Base-by-base conservation (phyloP, 2,329 filamentous ascomycete species). In the Penicillium janthinellum region DNA sequence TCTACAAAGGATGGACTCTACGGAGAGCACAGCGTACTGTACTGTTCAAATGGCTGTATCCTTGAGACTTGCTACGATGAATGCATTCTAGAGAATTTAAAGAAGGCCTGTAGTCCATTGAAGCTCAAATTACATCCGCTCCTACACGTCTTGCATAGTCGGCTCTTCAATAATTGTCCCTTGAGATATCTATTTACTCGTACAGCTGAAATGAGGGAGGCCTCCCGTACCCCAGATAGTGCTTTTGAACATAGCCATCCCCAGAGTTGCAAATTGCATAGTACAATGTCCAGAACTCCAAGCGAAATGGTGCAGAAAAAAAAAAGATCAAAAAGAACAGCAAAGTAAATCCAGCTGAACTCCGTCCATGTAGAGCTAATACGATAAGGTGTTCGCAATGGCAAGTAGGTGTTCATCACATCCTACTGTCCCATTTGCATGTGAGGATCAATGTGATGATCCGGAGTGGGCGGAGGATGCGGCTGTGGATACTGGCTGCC, bases 401-500 rank as follows among this genome's bases (percentile, higher is more conserved):
- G 31, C 4, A 20, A n/a, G 28, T 31, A 45, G 38, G 35, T 34
- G 38, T 42, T 14, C 10, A 38, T 54, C 41, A 15, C n/a, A 22
- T 41, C 59, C 20, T 66, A 75, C 62, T 74, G 71, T 31, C 67
- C 69, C 54, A 73, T 44, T 54, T 77, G 75, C 68, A 78, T 73
- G 10, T 71, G 72, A 14, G 71, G 73, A 61, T 76, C 73, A 45
- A 77, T 64, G 11, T 72, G 68, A 47, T 72, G 68, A 48, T 73
- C 72, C 28, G 70, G 58, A 7, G 61, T 57, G 2, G 56, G 59
- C 5, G 58, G 55, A 39, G 69, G 37, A 58, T 74, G 73, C 34
- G 75, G 69, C 56, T 72, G 71, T 25, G 70, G 70, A 54, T 74
- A 74, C 14, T 71, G 68, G 20, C 76, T 75, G 11, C 75, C 73